A percentile compares a stretch with the other conserved stretches of the same genome.
Evolutionary conservation across 2,329 filamentous ascomycete genomes (phyloP).

Genomic region (Fusarium pseudonygamai): DNA sequence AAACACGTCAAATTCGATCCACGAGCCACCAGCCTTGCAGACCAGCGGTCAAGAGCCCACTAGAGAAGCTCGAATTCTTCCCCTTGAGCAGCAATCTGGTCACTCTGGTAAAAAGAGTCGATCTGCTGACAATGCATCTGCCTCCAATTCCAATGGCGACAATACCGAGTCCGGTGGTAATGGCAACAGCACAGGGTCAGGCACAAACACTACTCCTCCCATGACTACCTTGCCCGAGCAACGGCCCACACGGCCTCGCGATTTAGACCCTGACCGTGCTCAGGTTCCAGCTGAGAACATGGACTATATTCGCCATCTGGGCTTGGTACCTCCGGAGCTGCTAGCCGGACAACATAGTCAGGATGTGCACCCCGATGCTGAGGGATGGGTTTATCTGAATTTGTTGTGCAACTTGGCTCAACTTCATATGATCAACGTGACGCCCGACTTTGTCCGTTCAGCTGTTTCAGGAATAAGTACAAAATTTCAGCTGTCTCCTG

Average conservation of each 20-base stretch:
- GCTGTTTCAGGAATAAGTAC: conserved; percentile 76
- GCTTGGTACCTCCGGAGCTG: conserved; percentile 69
- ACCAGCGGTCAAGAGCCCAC: conserved; percentile 43
- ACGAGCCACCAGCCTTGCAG: conserved; percentile 48
- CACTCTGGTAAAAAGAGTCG: conserved; percentile 51
- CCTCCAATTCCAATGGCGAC: conserved; percentile 60
- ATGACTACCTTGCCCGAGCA: conserved; percentile 67
- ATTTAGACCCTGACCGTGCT: conserved; percentile 80
- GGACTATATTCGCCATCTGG: conserved; percentile 79
- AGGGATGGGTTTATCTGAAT: conserved; percentile 87
- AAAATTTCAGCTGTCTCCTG: conserved; percentile 79
- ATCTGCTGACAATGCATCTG: conserved; percentile 56
- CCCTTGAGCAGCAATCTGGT: conserved; percentile 43
- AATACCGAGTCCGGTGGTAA: conserved; percentile 56
- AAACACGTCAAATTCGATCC: conserved; percentile 30
- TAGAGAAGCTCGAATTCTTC: conserved; percentile 61
- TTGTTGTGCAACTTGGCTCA: conserved; percentile 84
- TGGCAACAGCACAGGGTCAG: conserved; percentile 45
- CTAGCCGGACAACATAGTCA: conserved; percentile 52
- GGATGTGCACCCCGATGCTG: conserved; percentile 68
- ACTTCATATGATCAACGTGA: conserved; percentile 85
- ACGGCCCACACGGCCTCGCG: conserved; percentile 77
- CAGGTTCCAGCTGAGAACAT: conserved; percentile 82
- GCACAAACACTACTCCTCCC: conserved; percentile 54
- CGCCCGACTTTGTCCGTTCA: conserved; percentile 77